Conservation (phyloP, 768 basidiomycete genomes). For the Amanita fuliginea region DNA sequence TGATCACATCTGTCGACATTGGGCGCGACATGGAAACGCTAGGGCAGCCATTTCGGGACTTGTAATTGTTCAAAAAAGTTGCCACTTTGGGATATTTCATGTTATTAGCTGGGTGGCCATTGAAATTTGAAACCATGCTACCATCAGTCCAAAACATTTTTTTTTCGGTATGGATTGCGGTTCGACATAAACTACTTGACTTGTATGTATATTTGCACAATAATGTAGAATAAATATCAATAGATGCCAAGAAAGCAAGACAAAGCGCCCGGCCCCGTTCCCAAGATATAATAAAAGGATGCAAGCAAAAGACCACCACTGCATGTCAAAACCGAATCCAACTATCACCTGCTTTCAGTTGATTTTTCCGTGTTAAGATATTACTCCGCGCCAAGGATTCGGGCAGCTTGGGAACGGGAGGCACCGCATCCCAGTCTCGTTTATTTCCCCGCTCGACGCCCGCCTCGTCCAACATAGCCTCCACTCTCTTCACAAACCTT, state of each 20-base stretch:
- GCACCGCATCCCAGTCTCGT: constrained; percentile 6
- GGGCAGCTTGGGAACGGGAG: constrained; percentile 21
- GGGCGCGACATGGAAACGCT: too few relatives aligned
- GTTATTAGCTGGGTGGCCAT: too few relatives aligned
- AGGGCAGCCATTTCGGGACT: too few relatives aligned
- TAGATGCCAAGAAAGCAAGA: background rate
- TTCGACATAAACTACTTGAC: background rate
- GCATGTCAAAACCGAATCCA: background rate
- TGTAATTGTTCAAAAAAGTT: too few relatives aligned
- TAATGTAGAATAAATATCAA: constrained; percentile 5
- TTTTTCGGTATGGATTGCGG: background rate
- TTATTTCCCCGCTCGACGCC: constrained; percentile 19
- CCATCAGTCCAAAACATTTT: too few relatives aligned
- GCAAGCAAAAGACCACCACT: background rate
- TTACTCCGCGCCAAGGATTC: constrained; percentile 15
- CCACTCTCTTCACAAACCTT: constrained; percentile 39
- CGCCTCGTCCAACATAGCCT: constrained; percentile 35
- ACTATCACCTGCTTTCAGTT: background rate
- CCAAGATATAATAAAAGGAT: constrained; percentile 1
- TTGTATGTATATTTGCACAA: background rate
- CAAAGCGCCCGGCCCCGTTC: background rate
- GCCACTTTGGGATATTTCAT: too few relatives aligned
- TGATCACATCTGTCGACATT: too few relatives aligned
- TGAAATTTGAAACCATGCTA: too few relatives aligned
- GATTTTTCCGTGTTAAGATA: constrained; percentile 1